Evolutionary conservation across 2,329 filamentous ascomycete species (phyloP).

Genomic region (Apiospora aurea): DNA sequence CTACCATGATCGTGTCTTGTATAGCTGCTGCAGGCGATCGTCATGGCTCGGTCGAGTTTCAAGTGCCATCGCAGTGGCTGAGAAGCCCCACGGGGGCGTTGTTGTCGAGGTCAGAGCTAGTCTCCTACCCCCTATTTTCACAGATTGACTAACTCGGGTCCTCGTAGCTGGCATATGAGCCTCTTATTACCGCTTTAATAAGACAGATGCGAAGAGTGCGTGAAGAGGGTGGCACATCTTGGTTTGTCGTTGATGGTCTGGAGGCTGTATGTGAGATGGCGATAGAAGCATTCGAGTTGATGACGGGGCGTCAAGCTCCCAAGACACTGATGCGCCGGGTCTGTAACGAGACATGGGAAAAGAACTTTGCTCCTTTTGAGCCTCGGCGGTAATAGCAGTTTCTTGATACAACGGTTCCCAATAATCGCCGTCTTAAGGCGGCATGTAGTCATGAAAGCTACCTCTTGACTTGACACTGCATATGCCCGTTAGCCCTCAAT

Average conservation of each 20-base stretch:
- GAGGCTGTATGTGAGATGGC: slow-evolving; percentile 78
- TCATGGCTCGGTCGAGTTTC: slow-evolving; percentile 70
- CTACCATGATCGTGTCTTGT: slow-evolving; percentile 76
- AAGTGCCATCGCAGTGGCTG: slow-evolving; percentile 73
- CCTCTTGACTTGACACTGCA: not conserved
- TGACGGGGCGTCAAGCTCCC: slow-evolving; percentile 76
- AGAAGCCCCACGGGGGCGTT: slow-evolving; percentile 75
- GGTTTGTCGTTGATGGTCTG: slow-evolving; percentile 76
- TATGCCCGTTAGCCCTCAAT: not conserved
- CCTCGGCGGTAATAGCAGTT: slow-evolving; percentile 35
- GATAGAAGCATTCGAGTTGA: slow-evolving; percentile 78
- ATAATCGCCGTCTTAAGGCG: not conserved
- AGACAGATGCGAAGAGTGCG: slow-evolving; percentile 64
- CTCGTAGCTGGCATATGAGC: slow-evolving; percentile 69
- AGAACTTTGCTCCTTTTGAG: slow-evolving; percentile 45
- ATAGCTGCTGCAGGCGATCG: slow-evolving; percentile 71
- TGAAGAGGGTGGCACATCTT: slow-evolving; percentile 62
- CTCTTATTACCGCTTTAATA: slow-evolving; percentile 72
- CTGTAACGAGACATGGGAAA: slow-evolving; percentile 52
- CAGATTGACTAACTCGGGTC: not conserved
- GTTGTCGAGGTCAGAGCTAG: slow-evolving; percentile 63
- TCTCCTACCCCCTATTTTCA: not conserved
- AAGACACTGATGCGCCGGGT: slow-evolving; percentile 72
- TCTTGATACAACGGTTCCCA: not conserved
- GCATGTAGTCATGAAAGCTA: not conserved